phyloP scores from a whole-genome alignment of 2,329 filamentous ascomycete species.

The Plenodomus tracheiphilus region DNA sequence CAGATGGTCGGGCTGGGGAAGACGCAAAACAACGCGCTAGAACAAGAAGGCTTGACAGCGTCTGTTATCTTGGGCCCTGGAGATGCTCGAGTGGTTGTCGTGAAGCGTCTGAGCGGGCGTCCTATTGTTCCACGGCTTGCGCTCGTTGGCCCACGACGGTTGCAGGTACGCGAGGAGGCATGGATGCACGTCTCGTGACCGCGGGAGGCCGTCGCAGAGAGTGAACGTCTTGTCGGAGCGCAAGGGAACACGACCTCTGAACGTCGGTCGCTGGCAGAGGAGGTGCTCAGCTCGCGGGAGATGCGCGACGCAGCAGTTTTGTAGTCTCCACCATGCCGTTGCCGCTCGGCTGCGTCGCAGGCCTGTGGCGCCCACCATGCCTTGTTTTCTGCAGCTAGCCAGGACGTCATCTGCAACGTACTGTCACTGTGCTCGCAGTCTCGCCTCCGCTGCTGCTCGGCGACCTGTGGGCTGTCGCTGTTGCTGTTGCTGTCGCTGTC shows the following conservation, averaged over 20 bases:
- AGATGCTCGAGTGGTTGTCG: constrained; percentile 37
- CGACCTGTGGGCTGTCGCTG: too few species aligned
- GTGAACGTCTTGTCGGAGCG: constrained; percentile 31
- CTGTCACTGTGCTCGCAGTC: neutral
- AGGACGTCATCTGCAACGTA: constrained; percentile 23
- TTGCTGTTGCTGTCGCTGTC: too few species aligned
- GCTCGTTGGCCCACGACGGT: constrained; percentile 34
- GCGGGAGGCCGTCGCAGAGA: constrained; percentile 28
- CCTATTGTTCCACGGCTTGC: constrained; percentile 44
- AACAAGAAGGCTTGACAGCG: constrained; percentile 22
- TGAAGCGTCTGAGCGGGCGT: constrained; percentile 32
- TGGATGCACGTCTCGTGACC: constrained; percentile 20
- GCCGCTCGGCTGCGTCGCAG: constrained; percentile 21
- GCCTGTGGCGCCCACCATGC: constrained; percentile 28
- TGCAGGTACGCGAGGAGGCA: constrained; percentile 22
- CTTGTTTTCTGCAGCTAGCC: constrained; percentile 35
- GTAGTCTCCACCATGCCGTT: constrained; percentile 21
- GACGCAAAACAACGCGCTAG: constrained; percentile 40
- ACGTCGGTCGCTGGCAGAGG: constrained; percentile 39
- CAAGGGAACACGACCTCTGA: constrained; percentile 46
- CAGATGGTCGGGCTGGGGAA: constrained; percentile 39
- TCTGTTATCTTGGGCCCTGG: constrained; percentile 34
- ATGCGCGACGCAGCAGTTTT: constrained; percentile 36
- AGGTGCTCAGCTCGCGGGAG: constrained; percentile 34
- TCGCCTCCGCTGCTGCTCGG: neutral